Conservation (phyloP, 2,329 filamentous ascomycete species). For the Alternaria alternata region DNA sequence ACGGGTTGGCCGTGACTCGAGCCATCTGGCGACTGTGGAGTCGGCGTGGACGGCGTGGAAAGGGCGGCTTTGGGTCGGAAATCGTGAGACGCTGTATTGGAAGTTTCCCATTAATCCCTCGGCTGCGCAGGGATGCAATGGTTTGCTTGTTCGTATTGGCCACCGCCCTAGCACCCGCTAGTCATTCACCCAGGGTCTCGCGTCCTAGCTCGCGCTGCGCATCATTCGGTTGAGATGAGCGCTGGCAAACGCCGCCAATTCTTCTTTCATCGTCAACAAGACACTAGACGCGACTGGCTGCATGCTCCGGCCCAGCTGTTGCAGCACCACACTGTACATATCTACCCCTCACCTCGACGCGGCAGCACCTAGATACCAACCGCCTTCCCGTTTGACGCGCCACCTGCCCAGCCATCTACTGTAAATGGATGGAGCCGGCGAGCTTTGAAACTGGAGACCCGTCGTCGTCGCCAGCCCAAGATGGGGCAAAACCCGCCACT, state of each 20-base stretch:
- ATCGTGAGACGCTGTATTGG: slow-evolving; percentile 1
- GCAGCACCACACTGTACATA: slow-evolving; percentile 20
- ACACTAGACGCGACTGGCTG: slow-evolving; percentile 22
- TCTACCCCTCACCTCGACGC: slow-evolving; percentile 28
- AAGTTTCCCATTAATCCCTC: slow-evolving; percentile 4
- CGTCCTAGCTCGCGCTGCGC: not conserved
- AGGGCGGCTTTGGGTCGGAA: slow-evolving; percentile 6
- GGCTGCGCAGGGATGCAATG: slow-evolving; percentile 7
- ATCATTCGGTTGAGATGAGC: slow-evolving; percentile 10
- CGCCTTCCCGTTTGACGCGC: slow-evolving; percentile 29
- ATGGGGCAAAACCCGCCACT: slow-evolving; percentile 33
- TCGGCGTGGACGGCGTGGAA: slow-evolving; percentile 3
- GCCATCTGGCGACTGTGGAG: slow-evolving; percentile 12
- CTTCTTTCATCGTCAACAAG: slow-evolving; percentile 21
- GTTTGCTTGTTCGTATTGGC: not conserved
- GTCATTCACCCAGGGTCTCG: slow-evolving; percentile 14
- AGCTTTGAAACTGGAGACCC: slow-evolving; percentile 39
- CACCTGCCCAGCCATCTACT: slow-evolving; percentile 33
- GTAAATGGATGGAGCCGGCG: slow-evolving; percentile 54
- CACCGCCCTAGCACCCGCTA: slow-evolving; percentile 2
- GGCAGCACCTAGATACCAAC: slow-evolving; percentile 19
- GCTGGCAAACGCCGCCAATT: slow-evolving; percentile 15
- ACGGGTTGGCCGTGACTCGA: slow-evolving; percentile 9
- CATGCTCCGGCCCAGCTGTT: slow-evolving; percentile 7
- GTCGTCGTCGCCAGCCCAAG: slow-evolving; percentile 33